A percentile compares a stretch with the other conserved stretches of the same genome.
Evolutionary conservation across 2,329 filamentous ascomycete species (phyloP).

Genomic region (Colletotrichum sp.): DNA sequence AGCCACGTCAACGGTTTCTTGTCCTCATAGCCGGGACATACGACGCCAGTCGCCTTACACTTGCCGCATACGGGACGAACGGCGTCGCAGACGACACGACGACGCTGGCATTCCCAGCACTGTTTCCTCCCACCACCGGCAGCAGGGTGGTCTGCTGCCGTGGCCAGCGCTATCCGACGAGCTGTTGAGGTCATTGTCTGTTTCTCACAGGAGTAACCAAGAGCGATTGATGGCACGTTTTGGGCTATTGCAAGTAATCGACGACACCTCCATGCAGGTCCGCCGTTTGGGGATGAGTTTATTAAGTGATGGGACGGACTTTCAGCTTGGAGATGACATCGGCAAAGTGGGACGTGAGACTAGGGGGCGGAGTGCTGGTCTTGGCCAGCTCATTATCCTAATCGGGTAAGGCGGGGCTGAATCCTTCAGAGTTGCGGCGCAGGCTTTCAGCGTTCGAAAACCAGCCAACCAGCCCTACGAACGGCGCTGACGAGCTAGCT

Average conservation of each 20-base stretch:
- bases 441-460: neutral
- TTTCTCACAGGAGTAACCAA: neutral
- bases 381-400: slow-evolving; percentile 22
- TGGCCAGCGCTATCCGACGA: neutral
- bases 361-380: neutral
- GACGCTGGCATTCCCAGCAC: slow-evolving; percentile 48
- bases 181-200: neutral
- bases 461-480: neutral
- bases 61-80: slow-evolving; percentile 39
- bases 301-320: neutral
- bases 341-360: neutral
- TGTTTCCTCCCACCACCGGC: slow-evolving; percentile 25
- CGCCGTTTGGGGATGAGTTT: neutral
- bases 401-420: neutral
- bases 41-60: slow-evolving; percentile 34
- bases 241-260: slow-evolving; percentile 3
- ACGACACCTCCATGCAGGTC: neutral
- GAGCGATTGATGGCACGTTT: neutral
- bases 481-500: neutral
- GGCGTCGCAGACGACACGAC: slow-evolving; percentile 42
- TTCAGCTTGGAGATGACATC: neutral
- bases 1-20: slow-evolving; percentile 42
- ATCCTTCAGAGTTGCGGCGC: neutral
- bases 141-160: neutral
- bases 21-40: slow-evolving; percentile 45